Evolutionary conservation across 805 yeast genomes (phyloP).

Genomic region (Lipomyces orientalis): DNA sequence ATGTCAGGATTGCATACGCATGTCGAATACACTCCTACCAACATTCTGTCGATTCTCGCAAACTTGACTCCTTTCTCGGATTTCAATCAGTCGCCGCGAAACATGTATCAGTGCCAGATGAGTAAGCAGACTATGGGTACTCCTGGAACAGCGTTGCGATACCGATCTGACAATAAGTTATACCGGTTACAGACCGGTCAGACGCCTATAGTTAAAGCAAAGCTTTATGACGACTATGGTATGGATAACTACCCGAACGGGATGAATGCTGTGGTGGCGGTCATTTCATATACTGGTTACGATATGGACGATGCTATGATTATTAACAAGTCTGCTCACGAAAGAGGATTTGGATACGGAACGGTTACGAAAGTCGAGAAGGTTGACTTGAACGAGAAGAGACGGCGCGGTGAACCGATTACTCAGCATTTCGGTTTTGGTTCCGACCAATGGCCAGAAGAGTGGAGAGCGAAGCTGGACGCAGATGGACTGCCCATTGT

Average conservation of each 20-base stretch:
- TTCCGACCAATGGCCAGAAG: slow-evolving; percentile 86
- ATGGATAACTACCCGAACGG: slow-evolving; percentile 99
- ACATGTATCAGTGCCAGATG: slow-evolving; percentile 99
- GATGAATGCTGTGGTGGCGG: slow-evolving; percentile 97
- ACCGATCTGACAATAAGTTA: slow-evolving; percentile 92
- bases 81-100: slow-evolving; percentile 98
- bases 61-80: slow-evolving; percentile 98
- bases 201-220: slow-evolving; percentile 95
- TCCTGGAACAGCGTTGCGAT: slow-evolving; percentile 93
- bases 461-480: slow-evolving; percentile 87
- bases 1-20: slow-evolving; percentile 81
- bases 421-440: slow-evolving; percentile 96
- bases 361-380: slow-evolving; percentile 94
- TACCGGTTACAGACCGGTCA: slow-evolving; percentile 94
- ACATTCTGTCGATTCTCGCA: slow-evolving; percentile 91
- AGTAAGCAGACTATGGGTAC: slow-evolving; percentile 99
- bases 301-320: slow-evolving; percentile 99
- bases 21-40: slow-evolving; percentile 94
- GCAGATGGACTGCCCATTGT: slow-evolving; percentile 90
- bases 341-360: slow-evolving; percentile 97
- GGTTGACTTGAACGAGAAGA: slow-evolving; percentile 74
- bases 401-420: slow-evolving; percentile 92
- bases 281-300: slow-evolving; percentile 96
- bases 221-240: slow-evolving; percentile 91
- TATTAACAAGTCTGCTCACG: slow-evolving; percentile 94